Conservation (phyloP, 805 yeast species). For the Suhomyces kilbournensis region DNA sequence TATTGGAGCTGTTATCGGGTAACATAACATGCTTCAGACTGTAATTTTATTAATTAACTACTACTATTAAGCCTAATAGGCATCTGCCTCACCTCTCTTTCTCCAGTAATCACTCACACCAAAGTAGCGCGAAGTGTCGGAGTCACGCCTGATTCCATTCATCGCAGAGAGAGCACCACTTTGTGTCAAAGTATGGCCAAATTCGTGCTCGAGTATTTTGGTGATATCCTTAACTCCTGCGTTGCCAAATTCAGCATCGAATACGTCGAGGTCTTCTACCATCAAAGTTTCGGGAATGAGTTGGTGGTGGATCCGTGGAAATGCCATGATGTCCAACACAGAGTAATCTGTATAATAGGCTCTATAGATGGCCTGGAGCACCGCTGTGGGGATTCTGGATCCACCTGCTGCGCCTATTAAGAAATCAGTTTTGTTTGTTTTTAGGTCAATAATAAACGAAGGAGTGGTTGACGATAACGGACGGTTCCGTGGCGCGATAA, state of each 20-base stretch:
- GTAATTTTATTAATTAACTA: no score
- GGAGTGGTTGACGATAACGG: constrained; percentile 87
- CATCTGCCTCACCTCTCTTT: constrained; percentile 72
- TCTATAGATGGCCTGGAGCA: constrained; percentile 76
- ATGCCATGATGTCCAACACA: constrained; percentile 66
- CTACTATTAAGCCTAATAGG: constrained; percentile 38
- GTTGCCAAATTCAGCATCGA: constrained; percentile 32
- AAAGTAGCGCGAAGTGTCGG: constrained; percentile 40
- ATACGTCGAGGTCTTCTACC: constrained; percentile 53
- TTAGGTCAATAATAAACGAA: constrained; percentile 50
- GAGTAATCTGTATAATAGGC: constrained; percentile 55
- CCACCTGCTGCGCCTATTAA: constrained; percentile 96
- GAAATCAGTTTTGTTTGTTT: constrained; percentile 45
- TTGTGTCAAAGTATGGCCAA: constrained; percentile 31
- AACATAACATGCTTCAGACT: neutral
- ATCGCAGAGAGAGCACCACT: constrained; percentile 39
- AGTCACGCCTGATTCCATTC: constrained; percentile 48
- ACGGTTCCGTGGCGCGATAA: constrained; percentile 68
- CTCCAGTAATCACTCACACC: constrained; percentile 94
- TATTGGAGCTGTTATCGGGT: neutral
- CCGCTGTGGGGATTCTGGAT: constrained; percentile 76
- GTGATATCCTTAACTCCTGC: constrained; percentile 30
- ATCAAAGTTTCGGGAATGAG: constrained; percentile 67
- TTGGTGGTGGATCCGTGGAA: constrained; percentile 88
- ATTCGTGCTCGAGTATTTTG: constrained; percentile 43